phyloP scores from a whole-genome alignment of 2,329 filamentous ascomycete genomes.

The Arachnomyces sp. region DNA sequence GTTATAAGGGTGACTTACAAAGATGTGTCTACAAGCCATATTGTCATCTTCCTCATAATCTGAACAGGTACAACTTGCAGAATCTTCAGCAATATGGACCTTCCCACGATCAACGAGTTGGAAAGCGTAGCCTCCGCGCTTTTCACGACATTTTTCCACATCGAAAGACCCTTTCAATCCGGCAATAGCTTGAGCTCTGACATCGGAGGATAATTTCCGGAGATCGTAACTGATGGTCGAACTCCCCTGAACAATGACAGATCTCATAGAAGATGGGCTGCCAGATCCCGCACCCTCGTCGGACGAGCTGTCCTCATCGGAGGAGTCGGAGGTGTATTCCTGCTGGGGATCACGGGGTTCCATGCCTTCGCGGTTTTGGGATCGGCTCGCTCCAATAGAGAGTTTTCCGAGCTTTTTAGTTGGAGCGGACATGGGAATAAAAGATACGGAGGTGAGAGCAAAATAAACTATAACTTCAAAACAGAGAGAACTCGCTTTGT shows the following conservation, averaged over 20 bases:
- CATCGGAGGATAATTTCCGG: conserved; percentile 4
- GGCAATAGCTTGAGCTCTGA: conserved; percentile 8
- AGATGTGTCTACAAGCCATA: conserved; percentile 35
- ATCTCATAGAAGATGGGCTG: neutral
- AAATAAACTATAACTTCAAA: neutral
- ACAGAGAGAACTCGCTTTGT: too few relatives aligned
- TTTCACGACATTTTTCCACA: conserved; percentile 21
- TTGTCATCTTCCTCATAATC: conserved; percentile 22
- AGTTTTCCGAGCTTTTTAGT: conserved; percentile 31
- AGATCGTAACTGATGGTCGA: conserved; percentile 12
- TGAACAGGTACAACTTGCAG: conserved; percentile 29
- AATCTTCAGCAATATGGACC: conserved; percentile 23
- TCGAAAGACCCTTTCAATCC: conserved; percentile 12
- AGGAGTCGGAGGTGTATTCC: conserved; percentile 13
- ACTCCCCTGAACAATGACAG: conserved; percentile 6
- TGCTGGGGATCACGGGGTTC: conserved; percentile 11
- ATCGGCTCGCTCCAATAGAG: conserved; percentile 30
- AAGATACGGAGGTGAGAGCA: conserved; percentile 3
- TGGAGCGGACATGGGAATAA: conserved; percentile 30
- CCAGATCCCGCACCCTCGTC: conserved; percentile 7
- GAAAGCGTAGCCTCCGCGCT: conserved; percentile 27
- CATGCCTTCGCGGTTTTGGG: conserved; percentile 18
- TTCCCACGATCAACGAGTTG: conserved; percentile 27
- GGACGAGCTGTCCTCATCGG: conserved; percentile 13
- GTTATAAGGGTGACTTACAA: conserved; percentile 22